A percentile compares a stretch with the other conserved stretches of the same genome.
Evolutionary conservation across 495 filamentous ascomycete species (phyloP).

Genomic region (Echria macrotheca): DNA sequence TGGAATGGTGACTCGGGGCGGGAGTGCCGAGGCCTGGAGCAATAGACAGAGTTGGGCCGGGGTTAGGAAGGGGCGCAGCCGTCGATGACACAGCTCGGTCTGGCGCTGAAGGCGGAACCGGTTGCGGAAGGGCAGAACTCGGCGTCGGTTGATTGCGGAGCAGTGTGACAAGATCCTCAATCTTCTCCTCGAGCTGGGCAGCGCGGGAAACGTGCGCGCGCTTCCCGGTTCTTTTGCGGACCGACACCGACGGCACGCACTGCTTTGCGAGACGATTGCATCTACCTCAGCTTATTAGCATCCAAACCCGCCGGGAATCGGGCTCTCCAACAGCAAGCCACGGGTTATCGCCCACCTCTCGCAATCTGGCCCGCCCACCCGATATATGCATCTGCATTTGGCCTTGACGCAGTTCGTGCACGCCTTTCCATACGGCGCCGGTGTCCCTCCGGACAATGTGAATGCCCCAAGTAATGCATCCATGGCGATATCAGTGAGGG

Average conservation of each 20-base stretch:
- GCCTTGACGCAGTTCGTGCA: slow-evolving; percentile 52
- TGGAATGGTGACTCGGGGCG: not conserved
- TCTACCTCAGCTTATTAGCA: slow-evolving; percentile 4
- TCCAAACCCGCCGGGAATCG: not conserved
- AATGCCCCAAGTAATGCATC: not conserved
- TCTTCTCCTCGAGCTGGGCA: slow-evolving; percentile 41
- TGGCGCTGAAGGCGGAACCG: not conserved
- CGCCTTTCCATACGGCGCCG: slow-evolving; percentile 45
- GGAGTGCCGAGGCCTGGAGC: not conserved
- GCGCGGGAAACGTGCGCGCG: slow-evolving; percentile 27
- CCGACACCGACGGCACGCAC: slow-evolving; percentile 34
- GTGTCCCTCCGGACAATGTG: slow-evolving; percentile 8
- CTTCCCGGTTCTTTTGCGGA: slow-evolving; percentile 33
- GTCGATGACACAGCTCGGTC: not conserved
- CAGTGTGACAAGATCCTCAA: slow-evolving; percentile 40
- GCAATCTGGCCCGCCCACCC: slow-evolving; percentile 1
- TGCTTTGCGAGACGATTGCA: slow-evolving; percentile 38
- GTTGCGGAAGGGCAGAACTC: not conserved
- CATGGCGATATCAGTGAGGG: slow-evolving; percentile 3
- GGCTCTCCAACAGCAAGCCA: not conserved
- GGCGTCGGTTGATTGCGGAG: slow-evolving; percentile 30
- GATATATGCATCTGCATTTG: slow-evolving; percentile 41
- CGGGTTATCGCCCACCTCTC: not conserved
- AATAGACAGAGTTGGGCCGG: not conserved
- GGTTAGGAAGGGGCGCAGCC: not conserved